Percentiles rank a stretch among this genome's conserved stretches.
These are phyloP conservation scores for Pyricularia sp. DNA, from an alignment of 2,329 filamentous ascomycete genomes.

Conservation along the genomic window DNA sequence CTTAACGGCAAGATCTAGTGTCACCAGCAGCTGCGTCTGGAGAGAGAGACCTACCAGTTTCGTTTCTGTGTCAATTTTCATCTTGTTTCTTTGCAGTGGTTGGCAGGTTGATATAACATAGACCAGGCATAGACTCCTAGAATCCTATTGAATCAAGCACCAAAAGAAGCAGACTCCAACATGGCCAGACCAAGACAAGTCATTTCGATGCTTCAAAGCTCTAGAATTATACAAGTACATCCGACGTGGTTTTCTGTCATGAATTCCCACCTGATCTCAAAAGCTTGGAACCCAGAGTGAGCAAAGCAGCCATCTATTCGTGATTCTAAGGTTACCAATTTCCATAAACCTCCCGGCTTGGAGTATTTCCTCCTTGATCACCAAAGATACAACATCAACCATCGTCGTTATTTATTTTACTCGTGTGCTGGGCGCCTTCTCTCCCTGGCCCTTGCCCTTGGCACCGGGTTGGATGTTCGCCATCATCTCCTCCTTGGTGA, in stretches of 20 bases:
- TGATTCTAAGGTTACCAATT: not conserved
- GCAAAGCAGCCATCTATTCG: not conserved
- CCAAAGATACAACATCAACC: not conserved
- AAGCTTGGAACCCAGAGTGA: not conserved
- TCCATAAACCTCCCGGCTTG: not conserved
- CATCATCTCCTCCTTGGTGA: constrained; percentile 99
- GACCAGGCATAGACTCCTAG: not conserved
- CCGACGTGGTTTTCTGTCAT: not conserved
- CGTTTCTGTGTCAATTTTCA: not conserved
- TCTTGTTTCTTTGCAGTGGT: not conserved
- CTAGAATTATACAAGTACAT: constrained; percentile 2
- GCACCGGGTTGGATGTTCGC: constrained; percentile 68
- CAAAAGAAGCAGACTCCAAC: not conserved
- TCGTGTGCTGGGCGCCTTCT: not conserved
- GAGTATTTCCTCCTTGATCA: not conserved
- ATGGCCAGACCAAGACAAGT: not conserved
- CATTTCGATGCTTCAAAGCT: not conserved
- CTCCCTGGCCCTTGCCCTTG: constrained; percentile 19
- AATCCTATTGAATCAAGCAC: not conserved
- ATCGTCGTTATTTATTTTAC: constrained; percentile 1
- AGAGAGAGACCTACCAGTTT: not conserved
- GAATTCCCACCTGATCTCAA: not conserved
- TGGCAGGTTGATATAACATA: not conserved
- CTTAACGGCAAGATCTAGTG: not conserved
- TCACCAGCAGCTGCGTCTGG: too few relatives aligned